Evolutionary conservation across 495 filamentous ascomycete species (phyloP).

Genomic region (Penicillium canescens): DNA sequence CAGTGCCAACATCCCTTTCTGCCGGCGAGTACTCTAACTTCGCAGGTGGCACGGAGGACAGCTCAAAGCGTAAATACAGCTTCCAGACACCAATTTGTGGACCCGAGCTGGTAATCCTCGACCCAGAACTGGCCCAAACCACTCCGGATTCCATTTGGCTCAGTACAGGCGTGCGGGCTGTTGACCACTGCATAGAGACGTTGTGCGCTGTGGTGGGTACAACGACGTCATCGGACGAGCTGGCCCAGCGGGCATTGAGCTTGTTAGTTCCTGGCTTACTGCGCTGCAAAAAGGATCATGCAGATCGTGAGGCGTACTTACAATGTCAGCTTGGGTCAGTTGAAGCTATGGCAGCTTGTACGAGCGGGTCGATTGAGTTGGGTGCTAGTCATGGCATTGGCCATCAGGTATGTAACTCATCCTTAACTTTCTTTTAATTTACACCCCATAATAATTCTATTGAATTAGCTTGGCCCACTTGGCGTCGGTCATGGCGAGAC

Average conservation of each 20-base stretch:
- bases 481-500: constrained; percentile 68
- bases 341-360: constrained; percentile 55
- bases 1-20: constrained; percentile 63
- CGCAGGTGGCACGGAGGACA: constrained; percentile 57
- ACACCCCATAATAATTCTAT: neutral
- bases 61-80: constrained; percentile 52
- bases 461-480: constrained; percentile 54
- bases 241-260: constrained; percentile 44
- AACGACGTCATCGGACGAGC: constrained; percentile 38
- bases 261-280: constrained; percentile 54
- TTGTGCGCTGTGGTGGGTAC: constrained; percentile 46
- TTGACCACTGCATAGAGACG: constrained; percentile 67
- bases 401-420: constrained; percentile 48
- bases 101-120: constrained; percentile 58
- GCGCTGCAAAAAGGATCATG: constrained; percentile 42
- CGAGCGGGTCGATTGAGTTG: constrained; percentile 44
- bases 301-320: constrained; percentile 49
- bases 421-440: neutral
- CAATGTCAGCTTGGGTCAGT: constrained; percentile 55
- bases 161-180: constrained; percentile 58
- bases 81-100: constrained; percentile 48
- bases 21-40: constrained; percentile 61
- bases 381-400: constrained; percentile 68
- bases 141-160: constrained; percentile 63
- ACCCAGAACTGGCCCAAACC: constrained; percentile 52